phyloP scores from a whole-genome alignment of 164 flowering plant species.

The Euptelea pleiosperma region DNA sequence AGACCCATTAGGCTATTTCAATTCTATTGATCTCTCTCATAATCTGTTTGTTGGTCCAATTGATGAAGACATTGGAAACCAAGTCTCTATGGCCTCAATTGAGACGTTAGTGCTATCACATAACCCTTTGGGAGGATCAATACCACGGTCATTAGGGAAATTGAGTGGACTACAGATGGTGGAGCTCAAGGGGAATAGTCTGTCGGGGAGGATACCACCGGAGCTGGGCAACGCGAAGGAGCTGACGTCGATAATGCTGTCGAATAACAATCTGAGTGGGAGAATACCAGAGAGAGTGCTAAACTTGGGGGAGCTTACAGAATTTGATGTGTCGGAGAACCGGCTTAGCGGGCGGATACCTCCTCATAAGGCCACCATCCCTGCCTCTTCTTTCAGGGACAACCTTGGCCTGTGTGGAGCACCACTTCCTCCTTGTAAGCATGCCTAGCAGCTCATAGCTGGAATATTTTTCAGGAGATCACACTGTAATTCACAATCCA shows the following conservation, averaged over 20 bases:
- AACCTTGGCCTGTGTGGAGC: constrained; percentile 73
- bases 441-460: background rate
- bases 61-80: constrained; percentile 29
- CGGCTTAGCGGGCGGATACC: constrained; percentile 51
- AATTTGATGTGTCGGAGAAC: constrained; percentile 52
- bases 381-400: constrained; percentile 40
- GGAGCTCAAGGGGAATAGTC: constrained; percentile 28
- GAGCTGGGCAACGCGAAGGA: constrained; percentile 34
- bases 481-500: too few relatives aligned
- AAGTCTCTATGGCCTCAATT: constrained; percentile 28
- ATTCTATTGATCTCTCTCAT: constrained; percentile 50
- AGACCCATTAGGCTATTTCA: constrained; percentile 44
- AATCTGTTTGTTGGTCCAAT: constrained; percentile 54
- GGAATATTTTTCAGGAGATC: background rate
- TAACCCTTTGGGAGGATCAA: constrained; percentile 43
- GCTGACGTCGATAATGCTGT: constrained; percentile 35
- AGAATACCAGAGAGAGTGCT: constrained; percentile 42
- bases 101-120: constrained; percentile 36
- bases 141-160: constrained; percentile 49
- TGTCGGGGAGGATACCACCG: constrained; percentile 44
- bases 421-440: constrained; percentile 66
- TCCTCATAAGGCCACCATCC: constrained; percentile 39
- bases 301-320: constrained; percentile 32
- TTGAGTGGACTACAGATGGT: constrained; percentile 30
- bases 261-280: constrained; percentile 48